Base-by-base conservation (phyloP, 192 early-diverging fungal genomes). In the Backusella macrospora region DNA sequence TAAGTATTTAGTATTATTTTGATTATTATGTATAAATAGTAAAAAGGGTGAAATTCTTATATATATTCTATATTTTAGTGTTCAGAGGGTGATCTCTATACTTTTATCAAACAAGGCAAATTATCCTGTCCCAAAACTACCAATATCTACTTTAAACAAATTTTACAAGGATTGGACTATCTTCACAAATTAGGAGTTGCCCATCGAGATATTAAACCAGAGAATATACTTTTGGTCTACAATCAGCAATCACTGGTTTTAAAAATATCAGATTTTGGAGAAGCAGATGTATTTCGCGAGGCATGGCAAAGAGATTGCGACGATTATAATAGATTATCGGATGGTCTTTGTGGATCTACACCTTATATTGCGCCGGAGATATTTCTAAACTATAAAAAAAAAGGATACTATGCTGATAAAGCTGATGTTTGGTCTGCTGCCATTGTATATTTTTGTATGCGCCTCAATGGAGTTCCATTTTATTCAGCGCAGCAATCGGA, bases 291-390 rank as follows among this genome's bases (percentile, higher is more conserved):
- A 26, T 34, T 97, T 96, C 87, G 92, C 85, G 94, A 78, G 85
- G 82, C 55, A 6, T 70, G 75, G 69, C 59, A 76, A 47, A 59
- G 26, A 59, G 26, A 34, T 34, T 34, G 23, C 8, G 21, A 59
- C 12, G 29, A 46, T 6, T 71, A 79, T 39, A 65, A 84, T 46
- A 91, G 92, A 76, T 87, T 94, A 68, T 93, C 93, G 45, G 87
- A 90, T 71, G 97, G 97, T 5, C 76, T 96, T 21, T 95, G 93
- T 76, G 97, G 97, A 16, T 93, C 92, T 4, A 94, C 93, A 55
- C 96, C 96, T 6, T 99, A 98, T 79, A 98, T 99, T 86, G 96
- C 97, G 14, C 97, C 97, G 4, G 97, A 97, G 83, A 87, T 86
- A 80, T 94, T 92, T 73, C 13, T 37, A 3, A 23, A 14, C 14